Conservation (phyloP, 1,284 basidiomycete species). For the Leccinum griseonigrum region DNA sequence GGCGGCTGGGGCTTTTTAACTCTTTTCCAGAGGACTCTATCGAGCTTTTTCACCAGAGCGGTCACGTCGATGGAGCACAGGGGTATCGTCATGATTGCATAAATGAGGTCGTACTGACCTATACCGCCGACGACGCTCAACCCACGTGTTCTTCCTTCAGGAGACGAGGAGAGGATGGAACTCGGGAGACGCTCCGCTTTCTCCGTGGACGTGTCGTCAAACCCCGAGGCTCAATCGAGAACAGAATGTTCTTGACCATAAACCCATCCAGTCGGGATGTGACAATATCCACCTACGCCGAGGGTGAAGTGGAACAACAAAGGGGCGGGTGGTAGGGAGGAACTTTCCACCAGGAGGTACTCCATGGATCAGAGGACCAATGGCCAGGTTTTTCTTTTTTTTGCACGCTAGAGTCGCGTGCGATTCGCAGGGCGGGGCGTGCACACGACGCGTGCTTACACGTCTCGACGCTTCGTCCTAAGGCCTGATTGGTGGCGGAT, state of each 20-base stretch:
- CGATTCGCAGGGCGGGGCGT: slow-evolving; percentile 11
- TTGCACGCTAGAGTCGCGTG: slow-evolving; percentile 12
- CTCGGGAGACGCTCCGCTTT: slow-evolving; percentile 8
- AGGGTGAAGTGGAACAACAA: not conserved
- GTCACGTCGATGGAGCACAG: not conserved
- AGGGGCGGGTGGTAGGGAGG: not conserved
- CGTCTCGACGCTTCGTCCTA: not conserved
- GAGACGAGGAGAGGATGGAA: slow-evolving; percentile 1
- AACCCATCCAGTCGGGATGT: not conserved
- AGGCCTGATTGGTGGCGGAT: not conserved
- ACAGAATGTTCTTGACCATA: not conserved
- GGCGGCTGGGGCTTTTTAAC: slow-evolving; percentile 12
- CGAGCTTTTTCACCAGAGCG: not conserved
- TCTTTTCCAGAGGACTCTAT: not conserved
- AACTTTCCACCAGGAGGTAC: not conserved
- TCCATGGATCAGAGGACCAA: not conserved
- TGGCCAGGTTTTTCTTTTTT: not conserved
- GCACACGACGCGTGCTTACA: not conserved
- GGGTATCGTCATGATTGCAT: not conserved
- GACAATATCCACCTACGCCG: not conserved
- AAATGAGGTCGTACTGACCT: not conserved
- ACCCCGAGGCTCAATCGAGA: not conserved
- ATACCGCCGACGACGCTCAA: slow-evolving; percentile 10
- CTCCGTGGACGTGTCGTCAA: not conserved
- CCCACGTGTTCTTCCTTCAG: slow-evolving; percentile 8